Base-by-base conservation (phyloP, 176 grass and related monocot genomes). In the Zoysia pacifica region DNA sequence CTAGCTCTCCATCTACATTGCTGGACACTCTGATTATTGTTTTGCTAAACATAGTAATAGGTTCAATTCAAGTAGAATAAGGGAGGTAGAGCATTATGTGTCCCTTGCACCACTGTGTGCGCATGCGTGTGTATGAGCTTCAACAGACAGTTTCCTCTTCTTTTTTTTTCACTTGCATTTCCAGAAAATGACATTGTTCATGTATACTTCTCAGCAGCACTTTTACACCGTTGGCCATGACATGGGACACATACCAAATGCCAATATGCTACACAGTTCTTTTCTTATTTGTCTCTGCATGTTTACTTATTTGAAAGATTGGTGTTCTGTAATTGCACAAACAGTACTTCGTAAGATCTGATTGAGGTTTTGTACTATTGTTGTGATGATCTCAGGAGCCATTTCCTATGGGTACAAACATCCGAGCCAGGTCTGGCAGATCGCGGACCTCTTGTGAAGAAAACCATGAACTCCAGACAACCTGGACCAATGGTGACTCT, bases 371-470 rank as follows among this genome's bases (percentile, higher is more conserved):
- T 71, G 41, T 41, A 39, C 38, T 75, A 65, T 19, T 20, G 9
- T 47, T 39, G 53, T 75, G n/a, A 40, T 87, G 70, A 45, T 82
- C 7, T 15, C 71, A 97, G 94, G 94, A 97, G 79, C 94, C 94
- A 41, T 97, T 97, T 66, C 94, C 91, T 49, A 88, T 97, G 94
- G 91, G 91, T 55, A 19, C 79, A 69, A 97, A 90, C 55, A 88
- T 94, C 79, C 83, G 89, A 53, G 91, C 91, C 48, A 93, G 94
- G 75, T 94, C 91, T 35, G 94, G 89, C 55, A 90, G 91, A 75
- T 90, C 81, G 5, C 35, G 91, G 48, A 80, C 83, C 40, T 78
- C 83, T n/a, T 74, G 72, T 3, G 94, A 94, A 82, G 94, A 94
- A 74, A 91, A 84, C 67, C 89, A 90, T 49, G 91, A 89, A 61